phyloP scores from a whole-genome alignment of 768 basidiomycete genomes.

The Rubroboletus satanas region DNA sequence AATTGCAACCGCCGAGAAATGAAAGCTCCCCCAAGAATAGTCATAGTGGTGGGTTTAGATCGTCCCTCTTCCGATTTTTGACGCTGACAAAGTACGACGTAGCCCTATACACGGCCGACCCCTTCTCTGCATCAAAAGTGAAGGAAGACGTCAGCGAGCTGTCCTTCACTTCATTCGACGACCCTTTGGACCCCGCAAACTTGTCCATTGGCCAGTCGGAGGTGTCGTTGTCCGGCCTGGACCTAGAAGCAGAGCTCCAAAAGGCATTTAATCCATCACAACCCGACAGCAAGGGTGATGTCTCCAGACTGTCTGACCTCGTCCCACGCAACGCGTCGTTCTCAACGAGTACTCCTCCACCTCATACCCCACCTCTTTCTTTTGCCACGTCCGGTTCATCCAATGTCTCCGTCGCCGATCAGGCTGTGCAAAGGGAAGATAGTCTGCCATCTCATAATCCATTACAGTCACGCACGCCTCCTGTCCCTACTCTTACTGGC shows the following conservation, averaged over 20 bases:
- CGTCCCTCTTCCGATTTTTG: not conserved
- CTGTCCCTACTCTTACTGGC: not conserved
- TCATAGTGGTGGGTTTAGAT: slow-evolving; percentile 13
- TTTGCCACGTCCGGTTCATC: slow-evolving; percentile 19
- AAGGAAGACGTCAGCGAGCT: slow-evolving; percentile 28
- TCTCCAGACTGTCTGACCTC: slow-evolving; percentile 24
- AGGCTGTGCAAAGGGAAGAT: slow-evolving; percentile 1
- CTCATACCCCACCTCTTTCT: slow-evolving; percentile 16
- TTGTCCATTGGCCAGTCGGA: slow-evolving; percentile 37
- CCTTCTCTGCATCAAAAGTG: slow-evolving; percentile 16
- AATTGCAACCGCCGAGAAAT: slow-evolving; percentile 13
- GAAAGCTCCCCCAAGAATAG: slow-evolving; percentile 23
- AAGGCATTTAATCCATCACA: slow-evolving; percentile 17
- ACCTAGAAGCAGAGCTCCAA: slow-evolving; percentile 29
- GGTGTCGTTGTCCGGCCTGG: slow-evolving; percentile 33
- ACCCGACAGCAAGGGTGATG: slow-evolving; percentile 6
- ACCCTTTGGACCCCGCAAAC: slow-evolving; percentile 31
- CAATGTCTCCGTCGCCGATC: slow-evolving; percentile 11
- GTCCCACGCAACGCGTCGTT: slow-evolving; percentile 23
- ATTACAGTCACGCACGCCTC: slow-evolving; percentile 2
- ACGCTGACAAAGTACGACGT: not conserved
- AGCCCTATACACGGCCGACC: slow-evolving; percentile 20
- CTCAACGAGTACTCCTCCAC: slow-evolving; percentile 29
- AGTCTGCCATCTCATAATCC: not conserved
- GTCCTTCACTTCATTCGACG: slow-evolving; percentile 29